phyloP scores from a whole-genome alignment of 2,329 filamentous ascomycete species.

The Cercospora zeae-maydis region DNA sequence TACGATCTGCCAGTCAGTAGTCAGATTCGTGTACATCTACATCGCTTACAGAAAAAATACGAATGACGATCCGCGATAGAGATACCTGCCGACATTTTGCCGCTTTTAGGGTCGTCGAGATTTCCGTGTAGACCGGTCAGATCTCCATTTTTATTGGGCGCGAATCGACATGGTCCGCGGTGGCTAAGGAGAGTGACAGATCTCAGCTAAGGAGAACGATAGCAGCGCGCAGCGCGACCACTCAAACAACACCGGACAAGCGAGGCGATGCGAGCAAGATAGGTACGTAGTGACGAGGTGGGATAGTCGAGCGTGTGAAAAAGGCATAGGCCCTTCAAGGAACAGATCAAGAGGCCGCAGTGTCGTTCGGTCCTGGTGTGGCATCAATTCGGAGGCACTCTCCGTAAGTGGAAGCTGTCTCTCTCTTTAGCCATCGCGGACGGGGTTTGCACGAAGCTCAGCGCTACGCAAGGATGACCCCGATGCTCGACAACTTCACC shows the following conservation, averaged over 20 bases:
- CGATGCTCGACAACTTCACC: background rate
- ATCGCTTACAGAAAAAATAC: background rate
- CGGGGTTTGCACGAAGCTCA: background rate
- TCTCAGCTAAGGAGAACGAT: too few species aligned
- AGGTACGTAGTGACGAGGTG: too few species aligned
- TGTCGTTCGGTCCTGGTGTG: too few species aligned
- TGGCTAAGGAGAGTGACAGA: background rate
- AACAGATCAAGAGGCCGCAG: too few species aligned
- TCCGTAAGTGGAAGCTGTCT: too few species aligned
- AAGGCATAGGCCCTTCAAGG: too few species aligned
- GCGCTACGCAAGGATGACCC: background rate
- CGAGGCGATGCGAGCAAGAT: too few species aligned
- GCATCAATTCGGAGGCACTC: too few species aligned
- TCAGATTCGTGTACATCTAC: background rate
- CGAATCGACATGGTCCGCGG: background rate
- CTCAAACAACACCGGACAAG: too few species aligned
- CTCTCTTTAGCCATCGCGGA: too few species aligned
- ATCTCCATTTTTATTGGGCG: background rate
- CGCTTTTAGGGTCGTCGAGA: background rate
- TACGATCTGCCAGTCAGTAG: background rate
- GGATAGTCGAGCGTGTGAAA: too few species aligned
- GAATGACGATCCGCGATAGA: background rate
- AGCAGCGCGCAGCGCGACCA: too few species aligned
- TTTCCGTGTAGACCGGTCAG: background rate
- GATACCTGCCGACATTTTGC: background rate